Base-by-base conservation (phyloP, 768 basidiomycete genomes). In the Kwoniella sp. region DNA sequence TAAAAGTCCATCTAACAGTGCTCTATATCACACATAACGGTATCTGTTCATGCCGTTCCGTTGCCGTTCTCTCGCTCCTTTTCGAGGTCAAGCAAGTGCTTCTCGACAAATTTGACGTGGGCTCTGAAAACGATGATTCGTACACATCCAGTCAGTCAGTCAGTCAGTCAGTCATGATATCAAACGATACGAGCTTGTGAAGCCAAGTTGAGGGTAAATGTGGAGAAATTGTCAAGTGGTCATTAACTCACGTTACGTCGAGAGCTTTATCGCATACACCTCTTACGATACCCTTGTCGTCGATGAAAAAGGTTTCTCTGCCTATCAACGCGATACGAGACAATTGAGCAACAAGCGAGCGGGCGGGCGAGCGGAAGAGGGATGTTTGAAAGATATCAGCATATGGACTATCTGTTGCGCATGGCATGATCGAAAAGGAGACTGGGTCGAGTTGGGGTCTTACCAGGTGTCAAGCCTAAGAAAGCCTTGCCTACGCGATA, bases 291-390 rank as follows among this genome's bases (percentile, higher is more conserved):
- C 91, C 90, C 55, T 87, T 83, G 54, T 80, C 82, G 74, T 91
- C 90, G 64, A 92, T 86, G 69, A 92, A 82, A 73, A 91, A 88
- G 2, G 91, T 92, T 33, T 86, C 85, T 13, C 91, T 85, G 3
- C 79, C 80, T 80, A 17, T 44, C 4, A 3, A 10, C 17, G 40
- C 8, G 53, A 33, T 33, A n/a, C n/a, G n/a, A n/a, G n/a, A n/a
- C n/a, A n/a, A n/a, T n/a, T n/a, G n/a, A n/a, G n/a, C n/a, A n/a
- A n/a, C n/a, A n/a, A n/a, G n/a, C n/a, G n/a, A n/a, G n/a, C n/a
- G n/a, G n/a, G n/a, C n/a, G n/a, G n/a, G n/a, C n/a, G n/a, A n/a
- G n/a, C n/a, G n/a, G n/a, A n/a, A n/a, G n/a, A n/a, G n/a, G n/a
- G n/a, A n/a, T n/a, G n/a, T n/a, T n/a, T n/a, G n/a, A n/a, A n/a